A percentile compares a stretch with the other conserved stretches of the same genome.
Evolutionary conservation across 495 filamentous ascomycete genomes (phyloP).

Genomic region (Xanthoparmelia taractica): DNA sequence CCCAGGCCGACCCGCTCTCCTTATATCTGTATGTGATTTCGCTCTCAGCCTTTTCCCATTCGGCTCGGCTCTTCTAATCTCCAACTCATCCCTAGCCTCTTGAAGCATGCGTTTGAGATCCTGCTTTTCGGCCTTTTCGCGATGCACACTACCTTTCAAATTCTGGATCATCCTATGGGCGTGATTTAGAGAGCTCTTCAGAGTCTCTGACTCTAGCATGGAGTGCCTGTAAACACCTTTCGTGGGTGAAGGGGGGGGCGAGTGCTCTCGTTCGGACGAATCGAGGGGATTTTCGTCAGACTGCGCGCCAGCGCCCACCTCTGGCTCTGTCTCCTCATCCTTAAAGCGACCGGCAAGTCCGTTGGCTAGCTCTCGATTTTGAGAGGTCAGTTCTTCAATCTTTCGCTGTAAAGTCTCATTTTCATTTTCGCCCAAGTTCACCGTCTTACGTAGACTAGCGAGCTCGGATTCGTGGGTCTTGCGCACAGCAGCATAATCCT

Average conservation of each 20-base stretch:
- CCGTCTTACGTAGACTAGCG: constrained; percentile 64
- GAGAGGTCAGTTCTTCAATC: constrained; percentile 73
- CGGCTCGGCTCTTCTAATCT: constrained; percentile 59
- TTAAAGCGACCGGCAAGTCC: constrained; percentile 62
- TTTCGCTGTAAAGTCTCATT: constrained; percentile 64
- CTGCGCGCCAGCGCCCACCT: constrained; percentile 50
- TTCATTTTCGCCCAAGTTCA: constrained; percentile 68
- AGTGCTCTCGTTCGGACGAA: constrained; percentile 74
- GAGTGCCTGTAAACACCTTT: constrained; percentile 88
- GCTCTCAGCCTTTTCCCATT: constrained; percentile 60
- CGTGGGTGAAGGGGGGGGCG: constrained; percentile 79
- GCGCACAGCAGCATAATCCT: constrained; percentile 64
- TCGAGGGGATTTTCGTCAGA: constrained; percentile 58
- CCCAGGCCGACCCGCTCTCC: constrained; percentile 67
- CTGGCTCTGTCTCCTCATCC: constrained; percentile 53
- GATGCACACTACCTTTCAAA: constrained; percentile 85
- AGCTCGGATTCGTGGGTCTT: constrained; percentile 87
- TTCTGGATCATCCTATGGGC: constrained; percentile 95
- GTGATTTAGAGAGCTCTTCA: constrained; percentile 88
- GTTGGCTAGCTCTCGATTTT: constrained; percentile 83
- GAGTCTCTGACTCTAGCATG: constrained; percentile 83
- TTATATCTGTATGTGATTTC: constrained; percentile 55
- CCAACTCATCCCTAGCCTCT: constrained; percentile 89
- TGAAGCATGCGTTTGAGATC: constrained; percentile 93
- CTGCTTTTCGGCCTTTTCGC: constrained; percentile 96